Conservation (phyloP, 306 rosid species). For the Rosa persica region DNA sequence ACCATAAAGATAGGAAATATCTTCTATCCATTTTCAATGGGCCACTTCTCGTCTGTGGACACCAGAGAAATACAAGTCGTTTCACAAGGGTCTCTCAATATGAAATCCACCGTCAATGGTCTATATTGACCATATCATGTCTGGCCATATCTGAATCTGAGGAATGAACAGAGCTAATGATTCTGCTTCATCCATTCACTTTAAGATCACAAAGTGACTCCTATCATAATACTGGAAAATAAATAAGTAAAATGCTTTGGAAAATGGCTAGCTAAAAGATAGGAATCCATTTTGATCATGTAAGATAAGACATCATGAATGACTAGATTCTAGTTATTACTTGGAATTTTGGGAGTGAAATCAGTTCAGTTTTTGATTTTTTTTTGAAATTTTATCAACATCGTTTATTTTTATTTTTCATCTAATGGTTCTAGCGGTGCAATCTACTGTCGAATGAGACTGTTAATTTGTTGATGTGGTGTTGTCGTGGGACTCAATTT, state of each 20-base stretch:
- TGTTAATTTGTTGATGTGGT: too few relatives aligned
- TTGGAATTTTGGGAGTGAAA: too few relatives aligned
- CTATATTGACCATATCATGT: neutral
- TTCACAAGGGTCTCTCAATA: neutral
- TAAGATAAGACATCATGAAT: too few relatives aligned
- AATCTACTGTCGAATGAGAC: too few relatives aligned
- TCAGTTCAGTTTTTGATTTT: too few relatives aligned
- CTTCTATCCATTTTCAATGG: slow-evolving; percentile 40
- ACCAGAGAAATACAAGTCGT: slow-evolving; percentile 17
- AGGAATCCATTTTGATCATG: too few relatives aligned
- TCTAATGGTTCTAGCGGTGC: too few relatives aligned
- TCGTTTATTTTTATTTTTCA: too few relatives aligned
- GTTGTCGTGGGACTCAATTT: too few relatives aligned
- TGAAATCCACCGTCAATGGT: neutral
- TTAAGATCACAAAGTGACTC: neutral
- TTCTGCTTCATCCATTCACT: neutral
- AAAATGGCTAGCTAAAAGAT: neutral
- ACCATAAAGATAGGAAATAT: slow-evolving; percentile 20
- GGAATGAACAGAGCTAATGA: neutral
- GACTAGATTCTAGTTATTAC: too few relatives aligned
- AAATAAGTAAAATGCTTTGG: neutral
- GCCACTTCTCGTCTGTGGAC: slow-evolving; percentile 20
- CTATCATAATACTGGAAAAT: neutral
- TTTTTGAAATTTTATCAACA: too few relatives aligned
- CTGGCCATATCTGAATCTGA: neutral